phyloP scores from a whole-genome alignment of 2,329 filamentous ascomycete genomes.

The Aspergillus quadricinctus region DNA sequence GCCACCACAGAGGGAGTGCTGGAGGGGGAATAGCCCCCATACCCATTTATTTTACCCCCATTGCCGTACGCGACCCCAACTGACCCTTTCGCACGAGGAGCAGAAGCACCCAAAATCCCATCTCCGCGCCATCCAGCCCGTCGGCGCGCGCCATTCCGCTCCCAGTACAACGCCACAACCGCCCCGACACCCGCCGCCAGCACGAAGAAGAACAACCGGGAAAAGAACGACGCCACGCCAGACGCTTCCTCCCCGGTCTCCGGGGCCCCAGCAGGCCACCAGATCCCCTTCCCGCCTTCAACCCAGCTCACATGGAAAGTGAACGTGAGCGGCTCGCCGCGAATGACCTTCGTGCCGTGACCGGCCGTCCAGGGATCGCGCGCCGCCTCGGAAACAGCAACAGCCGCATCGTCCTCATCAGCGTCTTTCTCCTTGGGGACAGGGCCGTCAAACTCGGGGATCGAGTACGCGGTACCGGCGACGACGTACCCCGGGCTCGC shows the following conservation, averaged over 20 bases:
- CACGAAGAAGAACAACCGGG: conserved; percentile 31
- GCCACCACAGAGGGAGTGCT: conserved; percentile 22
- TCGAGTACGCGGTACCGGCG: conserved; percentile 81
- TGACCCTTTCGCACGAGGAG: conserved; percentile 42
- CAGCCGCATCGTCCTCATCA: conserved; percentile 36
- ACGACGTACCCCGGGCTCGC: conserved; percentile 69
- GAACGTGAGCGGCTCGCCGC: conserved; percentile 78
- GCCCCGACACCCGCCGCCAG: conserved; percentile 34
- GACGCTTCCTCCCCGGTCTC: conserved; percentile 6
- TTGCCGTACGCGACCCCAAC: conserved; percentile 52
- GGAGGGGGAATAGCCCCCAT: conserved; percentile 52
- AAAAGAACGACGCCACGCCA: conserved; percentile 20
- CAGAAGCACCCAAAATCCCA: conserved; percentile 46
- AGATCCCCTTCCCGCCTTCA: conserved; percentile 36
- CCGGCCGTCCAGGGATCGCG: conserved; percentile 44
- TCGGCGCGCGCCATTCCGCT: conserved; percentile 24
- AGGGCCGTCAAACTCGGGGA: conserved; percentile 62
- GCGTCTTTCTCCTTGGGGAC: conserved; percentile 10
- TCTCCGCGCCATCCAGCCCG: conserved; percentile 36
- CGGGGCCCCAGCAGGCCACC: conserved; percentile 23
- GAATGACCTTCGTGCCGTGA: conserved; percentile 65
- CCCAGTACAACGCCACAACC: conserved; percentile 35
- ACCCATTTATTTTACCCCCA: conserved; percentile 51
- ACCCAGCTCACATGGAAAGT: conserved; percentile 77
- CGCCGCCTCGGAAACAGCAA: conserved; percentile 40